These are phyloP conservation scores for Coniochaeta ligniaria DNA, from an alignment of 2,329 filamentous ascomycete genomes.

Conservation along the genomic window DNA sequence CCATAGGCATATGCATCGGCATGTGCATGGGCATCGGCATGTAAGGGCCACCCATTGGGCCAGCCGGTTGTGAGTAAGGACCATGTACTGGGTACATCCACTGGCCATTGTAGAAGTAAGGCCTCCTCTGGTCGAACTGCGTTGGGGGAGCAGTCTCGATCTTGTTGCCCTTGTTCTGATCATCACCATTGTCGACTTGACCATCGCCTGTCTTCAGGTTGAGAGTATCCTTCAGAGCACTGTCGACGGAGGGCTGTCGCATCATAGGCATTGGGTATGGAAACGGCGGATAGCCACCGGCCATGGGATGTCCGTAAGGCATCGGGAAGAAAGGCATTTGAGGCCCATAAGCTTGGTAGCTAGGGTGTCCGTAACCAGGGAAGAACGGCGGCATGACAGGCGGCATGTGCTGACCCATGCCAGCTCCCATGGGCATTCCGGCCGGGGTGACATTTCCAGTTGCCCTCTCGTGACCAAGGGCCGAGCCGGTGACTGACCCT, in stretches of 20 bases:
- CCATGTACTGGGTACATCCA: slow-evolving; percentile 28
- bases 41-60: slow-evolving; percentile 12
- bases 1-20: not conserved
- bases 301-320: slow-evolving; percentile 30
- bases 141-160: slow-evolving; percentile 31
- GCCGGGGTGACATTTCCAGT: slow-evolving; percentile 3
- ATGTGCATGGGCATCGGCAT: not conserved
- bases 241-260: slow-evolving; percentile 6
- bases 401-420: slow-evolving; percentile 9
- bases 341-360: slow-evolving; percentile 14
- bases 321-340: slow-evolving; percentile 30
- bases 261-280: slow-evolving; percentile 10
- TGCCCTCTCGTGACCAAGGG: slow-evolving; percentile 1
- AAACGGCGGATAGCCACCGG: slow-evolving; percentile 12
- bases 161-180: slow-evolving; percentile 21
- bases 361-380: slow-evolving; percentile 3
- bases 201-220: slow-evolving; percentile 13
- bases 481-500: slow-evolving; percentile 27
- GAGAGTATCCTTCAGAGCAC: slow-evolving; percentile 14
- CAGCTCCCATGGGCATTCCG: not conserved
- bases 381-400: slow-evolving; percentile 19
- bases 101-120: slow-evolving; percentile 37
- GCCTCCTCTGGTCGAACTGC: slow-evolving; percentile 35
- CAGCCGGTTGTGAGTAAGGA: slow-evolving; percentile 11
- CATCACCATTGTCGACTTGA: slow-evolving; percentile 3